phyloP scores from a whole-genome alignment of 345 rosid genomes.

The Ailanthus altissimus region DNA sequence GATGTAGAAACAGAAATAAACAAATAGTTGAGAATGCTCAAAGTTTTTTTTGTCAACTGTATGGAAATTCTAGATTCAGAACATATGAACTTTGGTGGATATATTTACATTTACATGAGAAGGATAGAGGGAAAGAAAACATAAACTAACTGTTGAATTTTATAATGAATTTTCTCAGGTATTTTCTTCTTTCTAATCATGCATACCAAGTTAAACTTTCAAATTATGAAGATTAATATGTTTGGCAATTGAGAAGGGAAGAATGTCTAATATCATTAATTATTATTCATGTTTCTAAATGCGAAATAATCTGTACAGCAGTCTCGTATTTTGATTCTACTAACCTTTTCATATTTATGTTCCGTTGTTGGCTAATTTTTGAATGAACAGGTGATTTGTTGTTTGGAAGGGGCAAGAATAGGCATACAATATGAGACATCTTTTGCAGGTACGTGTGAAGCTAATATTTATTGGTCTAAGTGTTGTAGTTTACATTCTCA shows the following conservation, averaged over 20 bases:
- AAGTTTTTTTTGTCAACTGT: not conserved
- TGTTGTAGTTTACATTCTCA: not conserved
- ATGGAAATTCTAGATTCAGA: not conserved
- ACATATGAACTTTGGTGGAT: not conserved
- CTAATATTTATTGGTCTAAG: not conserved
- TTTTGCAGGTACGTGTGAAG: slow-evolving; percentile 68
- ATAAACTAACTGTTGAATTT: not conserved
- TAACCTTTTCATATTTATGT: not conserved
- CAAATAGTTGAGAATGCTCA: not conserved
- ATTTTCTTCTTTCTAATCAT: not conserved
- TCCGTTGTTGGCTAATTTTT: slow-evolving; percentile 11
- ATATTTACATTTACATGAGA: not conserved
- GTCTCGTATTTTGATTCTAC: not conserved
- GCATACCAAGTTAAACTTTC: not conserved
- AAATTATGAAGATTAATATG: not conserved
- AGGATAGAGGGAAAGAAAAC: not conserved
- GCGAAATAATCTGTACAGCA: not conserved
- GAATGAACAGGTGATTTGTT: slow-evolving; percentile 69
- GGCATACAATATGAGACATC: slow-evolving; percentile 92
- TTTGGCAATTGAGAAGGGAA: not conserved
- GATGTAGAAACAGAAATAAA: not conserved
- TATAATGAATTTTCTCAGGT: not conserved
- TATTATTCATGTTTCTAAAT: not conserved
- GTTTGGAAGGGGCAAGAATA: slow-evolving; percentile 88
- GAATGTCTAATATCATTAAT: not conserved